phyloP scores from a whole-genome alignment of 1,139 yeast genomes.

The Hemisphaericaspora xylanilytica region DNA sequence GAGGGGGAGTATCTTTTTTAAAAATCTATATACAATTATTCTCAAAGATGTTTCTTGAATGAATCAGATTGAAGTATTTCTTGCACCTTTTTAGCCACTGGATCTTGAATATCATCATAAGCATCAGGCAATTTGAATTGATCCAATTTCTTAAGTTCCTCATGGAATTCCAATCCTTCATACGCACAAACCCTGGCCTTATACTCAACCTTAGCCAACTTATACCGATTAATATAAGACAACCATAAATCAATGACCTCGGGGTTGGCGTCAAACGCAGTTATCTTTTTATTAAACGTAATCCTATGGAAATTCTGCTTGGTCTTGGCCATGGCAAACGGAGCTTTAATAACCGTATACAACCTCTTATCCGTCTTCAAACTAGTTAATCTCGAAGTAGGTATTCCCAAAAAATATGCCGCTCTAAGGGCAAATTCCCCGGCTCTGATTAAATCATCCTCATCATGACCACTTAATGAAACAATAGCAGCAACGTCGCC shows the following conservation, averaged over 20 bases:
- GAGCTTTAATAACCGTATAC: slow-evolving; percentile 92
- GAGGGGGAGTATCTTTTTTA: no score
- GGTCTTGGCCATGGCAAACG: slow-evolving; percentile 91
- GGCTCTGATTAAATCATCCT: slow-evolving; percentile 68
- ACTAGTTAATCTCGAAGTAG: slow-evolving; percentile 57
- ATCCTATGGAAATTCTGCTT: slow-evolving; percentile 92
- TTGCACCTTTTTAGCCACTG: slow-evolving; percentile 68
- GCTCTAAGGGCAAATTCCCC: slow-evolving; percentile 87
- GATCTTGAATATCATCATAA: slow-evolving; percentile 46
- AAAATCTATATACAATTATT: slow-evolving; percentile 4
- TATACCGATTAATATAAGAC: slow-evolving; percentile 73
- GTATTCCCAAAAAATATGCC: slow-evolving; percentile 86
- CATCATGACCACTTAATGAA: slow-evolving; percentile 69
- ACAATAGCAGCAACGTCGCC: slow-evolving; percentile 74
- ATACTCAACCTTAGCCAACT: slow-evolving; percentile 79
- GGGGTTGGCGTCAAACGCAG: slow-evolving; percentile 81
- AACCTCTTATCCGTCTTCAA: slow-evolving; percentile 67
- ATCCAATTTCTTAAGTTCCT: slow-evolving; percentile 30
- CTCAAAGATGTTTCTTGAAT: slow-evolving; percentile 48
- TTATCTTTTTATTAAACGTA: slow-evolving; percentile 71
- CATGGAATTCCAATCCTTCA: slow-evolving; percentile 50
- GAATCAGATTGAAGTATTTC: slow-evolving; percentile 59
- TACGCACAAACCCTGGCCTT: slow-evolving; percentile 66
- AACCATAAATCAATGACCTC: slow-evolving; percentile 83
- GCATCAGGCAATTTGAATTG: slow-evolving; percentile 34